A percentile compares a stretch with the other conserved stretches of the same genome.
These are phyloP conservation scores for Ceratocystis lukuohia DNA, from an alignment of 2,329 filamentous ascomycete species.

Conservation along the genomic window DNA sequence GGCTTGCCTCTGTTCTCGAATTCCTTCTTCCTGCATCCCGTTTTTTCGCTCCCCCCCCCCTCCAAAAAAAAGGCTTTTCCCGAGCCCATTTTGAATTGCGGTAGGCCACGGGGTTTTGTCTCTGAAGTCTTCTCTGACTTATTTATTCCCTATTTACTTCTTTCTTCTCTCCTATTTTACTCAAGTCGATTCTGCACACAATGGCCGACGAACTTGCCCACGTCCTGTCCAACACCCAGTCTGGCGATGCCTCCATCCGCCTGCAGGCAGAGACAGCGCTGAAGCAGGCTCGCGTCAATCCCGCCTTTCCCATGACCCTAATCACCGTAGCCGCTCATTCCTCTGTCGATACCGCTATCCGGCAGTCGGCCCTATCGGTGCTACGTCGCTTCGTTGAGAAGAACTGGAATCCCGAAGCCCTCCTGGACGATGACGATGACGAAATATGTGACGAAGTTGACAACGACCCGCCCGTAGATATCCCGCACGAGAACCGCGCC, in stretches of 20 bases:
- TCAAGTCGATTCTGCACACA: constrained; percentile 16
- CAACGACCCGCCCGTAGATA: constrained; percentile 24
- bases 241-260: constrained; percentile 58
- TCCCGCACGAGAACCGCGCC: constrained; percentile 36
- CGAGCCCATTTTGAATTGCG: background rate
- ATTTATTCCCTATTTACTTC: background rate
- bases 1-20: background rate
- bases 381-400: constrained; percentile 73
- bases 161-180: background rate
- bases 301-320: constrained; percentile 65
- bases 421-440: constrained; percentile 50
- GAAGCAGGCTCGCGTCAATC: constrained; percentile 52
- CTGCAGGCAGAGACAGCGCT: constrained; percentile 79
- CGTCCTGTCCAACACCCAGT: constrained; percentile 78
- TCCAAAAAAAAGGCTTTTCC: background rate
- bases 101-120: background rate
- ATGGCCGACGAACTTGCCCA: constrained; percentile 92
- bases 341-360: constrained; percentile 57
- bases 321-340: constrained; percentile 67
- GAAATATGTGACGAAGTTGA: constrained; percentile 54
- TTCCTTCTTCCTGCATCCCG: constrained; percentile 4
- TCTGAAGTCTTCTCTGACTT: background rate
- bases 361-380: constrained; percentile 68
- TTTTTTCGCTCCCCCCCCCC: background rate
- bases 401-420: constrained; percentile 68